Percentiles rank a stretch among this genome's conserved stretches.
Evolutionary conservation across 495 filamentous ascomycete genomes (phyloP).

Genomic region (Penicillium turbatum): DNA sequence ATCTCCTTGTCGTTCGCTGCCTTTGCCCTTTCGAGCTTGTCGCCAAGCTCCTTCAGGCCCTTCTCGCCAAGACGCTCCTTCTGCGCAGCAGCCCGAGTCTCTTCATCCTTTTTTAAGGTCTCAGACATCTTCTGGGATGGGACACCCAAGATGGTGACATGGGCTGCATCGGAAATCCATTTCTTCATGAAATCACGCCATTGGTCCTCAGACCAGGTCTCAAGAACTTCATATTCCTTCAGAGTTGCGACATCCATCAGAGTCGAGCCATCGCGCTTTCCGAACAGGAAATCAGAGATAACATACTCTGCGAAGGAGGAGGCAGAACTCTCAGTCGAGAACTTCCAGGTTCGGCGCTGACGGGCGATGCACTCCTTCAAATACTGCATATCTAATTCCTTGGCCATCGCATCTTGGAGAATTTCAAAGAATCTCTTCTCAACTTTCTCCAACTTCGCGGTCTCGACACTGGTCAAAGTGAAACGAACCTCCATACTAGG

Average conservation of each 20-base stretch:
- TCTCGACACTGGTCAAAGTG: constrained; percentile 77
- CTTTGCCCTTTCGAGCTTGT: constrained; percentile 75
- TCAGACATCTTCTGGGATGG: constrained; percentile 68
- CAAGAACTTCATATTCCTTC: constrained; percentile 69
- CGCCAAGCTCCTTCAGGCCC: constrained; percentile 63
- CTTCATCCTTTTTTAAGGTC: constrained; percentile 68
- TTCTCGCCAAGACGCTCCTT: constrained; percentile 58
- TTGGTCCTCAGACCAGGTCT: constrained; percentile 72
- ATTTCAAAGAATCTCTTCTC: constrained; percentile 82
- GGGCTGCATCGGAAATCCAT: constrained; percentile 82
- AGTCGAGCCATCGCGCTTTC: constrained; percentile 76
- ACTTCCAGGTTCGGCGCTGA: constrained; percentile 72
- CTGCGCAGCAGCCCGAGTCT: constrained; percentile 51
- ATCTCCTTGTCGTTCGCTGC: constrained; percentile 78
- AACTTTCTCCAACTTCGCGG: constrained; percentile 75
- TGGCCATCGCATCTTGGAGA: constrained; percentile 70
- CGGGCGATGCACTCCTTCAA: constrained; percentile 79
- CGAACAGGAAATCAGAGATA: constrained; percentile 89
- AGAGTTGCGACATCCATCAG: constrained; percentile 64
- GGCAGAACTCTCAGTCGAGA: constrained; percentile 69
- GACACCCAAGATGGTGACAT: constrained; percentile 83
- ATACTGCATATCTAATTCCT: constrained; percentile 83
- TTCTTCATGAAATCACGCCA: constrained; percentile 78
- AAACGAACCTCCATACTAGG: constrained; percentile 82
- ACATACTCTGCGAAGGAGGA: constrained; percentile 73